Conservation (phyloP, 2,329 filamentous ascomycete species). For the Didymella lethalis region DNA sequence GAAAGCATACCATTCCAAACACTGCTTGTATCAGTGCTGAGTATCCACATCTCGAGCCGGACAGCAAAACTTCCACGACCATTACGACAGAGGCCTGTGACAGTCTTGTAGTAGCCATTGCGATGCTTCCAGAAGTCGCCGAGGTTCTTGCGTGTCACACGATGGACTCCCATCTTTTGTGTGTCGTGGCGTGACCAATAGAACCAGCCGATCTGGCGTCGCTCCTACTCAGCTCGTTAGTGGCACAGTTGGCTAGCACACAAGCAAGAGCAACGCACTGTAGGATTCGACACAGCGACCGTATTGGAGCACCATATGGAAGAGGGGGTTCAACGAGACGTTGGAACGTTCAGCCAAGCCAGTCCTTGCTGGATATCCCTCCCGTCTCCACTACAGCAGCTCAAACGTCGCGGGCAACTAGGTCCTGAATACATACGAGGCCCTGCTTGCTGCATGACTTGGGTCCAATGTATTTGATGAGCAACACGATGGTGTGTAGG, state of each 20-base stretch:
- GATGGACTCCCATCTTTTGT: constrained; percentile 17
- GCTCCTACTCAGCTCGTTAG: constrained; percentile 7
- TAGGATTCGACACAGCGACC: background rate
- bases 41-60: constrained; percentile 28
- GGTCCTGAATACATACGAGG: constrained; percentile 30
- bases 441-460: constrained; percentile 21
- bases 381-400: constrained; percentile 16
- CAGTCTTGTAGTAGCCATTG: constrained; percentile 13
- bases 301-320: too few relatives aligned
- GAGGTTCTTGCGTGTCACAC: constrained; percentile 16
- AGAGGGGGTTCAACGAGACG: constrained; percentile 5
- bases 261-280: constrained; percentile 1
- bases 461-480: constrained; percentile 30
- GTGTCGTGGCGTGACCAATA: constrained; percentile 8
- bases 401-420: constrained; percentile 16
- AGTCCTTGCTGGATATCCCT: constrained; percentile 15
- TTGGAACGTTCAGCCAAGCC: constrained; percentile 25
- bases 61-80: constrained; percentile 10
- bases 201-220: constrained; percentile 26
- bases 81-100: constrained; percentile 14
- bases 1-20: constrained; percentile 9
- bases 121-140: constrained; percentile 25
- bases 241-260: background rate
- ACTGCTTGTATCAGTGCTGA: constrained; percentile 17
- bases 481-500: constrained; percentile 24